Percentiles rank a stretch among this genome's conserved stretches.
Conservation (phyloP, 2,329 filamentous ascomycete species). For the Cladosporium sp. region DNA sequence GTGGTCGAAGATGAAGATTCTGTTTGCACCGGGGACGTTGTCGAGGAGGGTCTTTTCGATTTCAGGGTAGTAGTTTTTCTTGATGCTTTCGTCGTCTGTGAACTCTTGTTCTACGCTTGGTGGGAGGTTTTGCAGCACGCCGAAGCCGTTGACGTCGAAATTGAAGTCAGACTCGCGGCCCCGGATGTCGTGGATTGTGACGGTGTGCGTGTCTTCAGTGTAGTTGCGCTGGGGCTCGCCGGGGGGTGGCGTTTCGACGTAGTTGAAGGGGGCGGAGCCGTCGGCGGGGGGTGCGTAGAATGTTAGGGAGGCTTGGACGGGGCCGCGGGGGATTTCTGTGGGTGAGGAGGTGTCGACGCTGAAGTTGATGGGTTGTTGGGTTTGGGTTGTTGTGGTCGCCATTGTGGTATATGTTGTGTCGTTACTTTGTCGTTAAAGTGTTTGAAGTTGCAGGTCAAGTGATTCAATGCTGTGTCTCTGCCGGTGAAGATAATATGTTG, state of each 20-base stretch:
- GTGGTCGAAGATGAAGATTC: slow-evolving; percentile 78
- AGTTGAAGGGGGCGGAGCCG: slow-evolving; percentile 52
- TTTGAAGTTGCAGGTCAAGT: too few relatives aligned
- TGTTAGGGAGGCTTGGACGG: slow-evolving; percentile 58
- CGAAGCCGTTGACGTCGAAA: slow-evolving; percentile 72
- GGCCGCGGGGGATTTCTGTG: slow-evolving; percentile 50
- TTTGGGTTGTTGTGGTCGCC: slow-evolving; percentile 25
- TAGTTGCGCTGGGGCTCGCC: slow-evolving; percentile 65
- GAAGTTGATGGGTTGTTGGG: slow-evolving; percentile 19
- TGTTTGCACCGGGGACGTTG: slow-evolving; percentile 60
- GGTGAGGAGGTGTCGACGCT: slow-evolving; percentile 18
- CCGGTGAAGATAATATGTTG: background rate
- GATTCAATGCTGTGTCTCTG: background rate
- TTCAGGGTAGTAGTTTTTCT: slow-evolving; percentile 75
- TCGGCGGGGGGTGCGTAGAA: slow-evolving; percentile 62
- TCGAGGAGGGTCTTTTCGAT: slow-evolving; percentile 67
- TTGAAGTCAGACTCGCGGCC: slow-evolving; percentile 61
- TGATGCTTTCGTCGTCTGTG: slow-evolving; percentile 63
- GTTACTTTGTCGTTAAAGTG: too few relatives aligned
- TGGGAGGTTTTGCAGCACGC: slow-evolving; percentile 55
- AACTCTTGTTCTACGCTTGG: slow-evolving; percentile 56
- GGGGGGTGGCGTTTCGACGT: slow-evolving; percentile 57
- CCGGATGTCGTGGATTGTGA: slow-evolving; percentile 67
- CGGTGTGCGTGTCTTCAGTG: slow-evolving; percentile 43
- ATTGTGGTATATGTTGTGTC: background rate